These are phyloP conservation scores for Trypethelium eluteriae DNA, from an alignment of 495 filamentous ascomycete genomes.

Conservation along the genomic window DNA sequence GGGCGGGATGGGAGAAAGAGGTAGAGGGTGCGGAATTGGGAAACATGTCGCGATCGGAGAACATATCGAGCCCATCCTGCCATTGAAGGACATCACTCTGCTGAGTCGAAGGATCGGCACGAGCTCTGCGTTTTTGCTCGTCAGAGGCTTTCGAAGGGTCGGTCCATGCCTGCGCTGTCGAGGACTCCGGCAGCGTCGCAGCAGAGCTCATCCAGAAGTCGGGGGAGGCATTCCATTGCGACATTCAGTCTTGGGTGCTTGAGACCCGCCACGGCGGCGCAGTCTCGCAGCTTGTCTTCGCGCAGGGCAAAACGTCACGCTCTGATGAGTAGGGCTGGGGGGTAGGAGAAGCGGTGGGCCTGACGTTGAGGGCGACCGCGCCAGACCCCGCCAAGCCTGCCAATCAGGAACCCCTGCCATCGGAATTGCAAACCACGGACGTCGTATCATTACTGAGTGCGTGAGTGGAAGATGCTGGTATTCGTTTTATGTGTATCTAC, in stretches of 20 bases:
- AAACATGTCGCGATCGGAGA: constrained; percentile 8
- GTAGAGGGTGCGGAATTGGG: neutral
- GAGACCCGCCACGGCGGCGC: constrained; percentile 8
- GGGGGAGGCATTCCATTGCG: constrained; percentile 7
- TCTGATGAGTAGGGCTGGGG: constrained; percentile 8
- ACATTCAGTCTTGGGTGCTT: neutral
- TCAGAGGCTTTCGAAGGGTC: neutral
- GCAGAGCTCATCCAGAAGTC: neutral
- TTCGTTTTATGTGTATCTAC: neutral
- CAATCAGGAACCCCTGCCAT: neutral
- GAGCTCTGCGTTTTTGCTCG: neutral
- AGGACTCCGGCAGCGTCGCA: neutral
- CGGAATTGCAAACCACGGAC: no score
- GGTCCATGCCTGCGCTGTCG: neutral
- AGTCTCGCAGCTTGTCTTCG: neutral
- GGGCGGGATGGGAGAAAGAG: neutral
- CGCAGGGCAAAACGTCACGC: neutral
- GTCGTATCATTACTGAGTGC: no score
- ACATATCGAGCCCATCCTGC: neutral
- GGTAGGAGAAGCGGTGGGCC: neutral
- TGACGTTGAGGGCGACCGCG: constrained; percentile 2
- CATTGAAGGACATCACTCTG: neutral
- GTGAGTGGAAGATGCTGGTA: neutral
- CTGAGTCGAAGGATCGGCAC: neutral
- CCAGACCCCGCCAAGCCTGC: neutral